phyloP scores from a whole-genome alignment of 2,329 filamentous ascomycete genomes.

The Onygena corvina region DNA sequence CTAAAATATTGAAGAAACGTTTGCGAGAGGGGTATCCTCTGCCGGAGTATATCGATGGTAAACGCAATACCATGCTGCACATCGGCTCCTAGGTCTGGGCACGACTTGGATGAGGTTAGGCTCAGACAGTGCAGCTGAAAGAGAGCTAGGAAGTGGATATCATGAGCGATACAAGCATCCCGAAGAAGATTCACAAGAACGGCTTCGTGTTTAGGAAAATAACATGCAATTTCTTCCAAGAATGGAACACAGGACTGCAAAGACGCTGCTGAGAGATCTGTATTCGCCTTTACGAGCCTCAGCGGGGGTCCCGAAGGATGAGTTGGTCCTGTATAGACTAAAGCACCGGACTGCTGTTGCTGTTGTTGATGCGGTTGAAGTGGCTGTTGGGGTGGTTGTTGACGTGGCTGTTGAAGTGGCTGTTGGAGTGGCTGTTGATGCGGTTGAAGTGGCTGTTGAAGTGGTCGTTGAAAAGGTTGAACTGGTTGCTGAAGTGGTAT shows the following conservation, averaged over 20 bases:
- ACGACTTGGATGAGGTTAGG: constrained; percentile 30
- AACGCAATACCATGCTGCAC: constrained; percentile 24
- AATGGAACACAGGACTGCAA: neutral
- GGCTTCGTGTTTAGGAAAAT: neutral
- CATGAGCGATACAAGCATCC: constrained; percentile 44
- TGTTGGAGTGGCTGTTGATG: neutral
- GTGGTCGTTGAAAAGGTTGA: constrained; percentile 18
- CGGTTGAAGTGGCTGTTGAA: constrained; percentile 9
- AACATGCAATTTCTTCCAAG: neutral
- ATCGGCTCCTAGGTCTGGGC: constrained; percentile 27
- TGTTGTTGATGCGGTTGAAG: neutral
- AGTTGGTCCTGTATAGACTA: neutral
- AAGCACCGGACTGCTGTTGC: neutral
- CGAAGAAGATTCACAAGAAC: constrained; percentile 35
- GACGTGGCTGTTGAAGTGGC: neutral
- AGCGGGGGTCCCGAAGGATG: neutral
- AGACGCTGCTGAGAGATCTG: neutral
- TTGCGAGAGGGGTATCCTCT: constrained; percentile 34
- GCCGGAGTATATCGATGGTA: constrained; percentile 36
- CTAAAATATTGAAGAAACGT: constrained; percentile 37
- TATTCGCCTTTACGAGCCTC: neutral
- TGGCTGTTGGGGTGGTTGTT: neutral
- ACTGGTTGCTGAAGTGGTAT: constrained; percentile 15
- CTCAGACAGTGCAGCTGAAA: constrained; percentile 55
- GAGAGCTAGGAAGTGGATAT: constrained; percentile 52